A percentile compares a stretch with the other conserved stretches of the same genome.
Evolutionary conservation across 768 basidiomycete species (phyloP).

Genomic region (Podaxis sp.): DNA sequence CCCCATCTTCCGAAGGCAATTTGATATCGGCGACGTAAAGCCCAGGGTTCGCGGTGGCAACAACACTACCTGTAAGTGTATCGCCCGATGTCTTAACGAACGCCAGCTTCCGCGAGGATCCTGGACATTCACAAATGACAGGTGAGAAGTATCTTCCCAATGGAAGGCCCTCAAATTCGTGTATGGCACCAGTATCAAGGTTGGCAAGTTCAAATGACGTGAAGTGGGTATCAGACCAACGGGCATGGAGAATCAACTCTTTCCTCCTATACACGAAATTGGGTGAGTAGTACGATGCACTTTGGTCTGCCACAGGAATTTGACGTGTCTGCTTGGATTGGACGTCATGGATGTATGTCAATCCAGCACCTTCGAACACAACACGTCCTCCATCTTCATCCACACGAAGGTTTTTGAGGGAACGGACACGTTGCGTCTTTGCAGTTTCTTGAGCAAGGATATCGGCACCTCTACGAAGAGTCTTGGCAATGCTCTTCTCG

Average conservation of each 20-base stretch:
- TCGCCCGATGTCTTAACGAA: conserved; percentile 66
- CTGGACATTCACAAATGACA: conserved; percentile 46
- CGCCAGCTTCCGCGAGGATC: conserved; percentile 48
- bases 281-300: conserved; percentile 64
- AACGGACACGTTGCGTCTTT: conserved; percentile 54
- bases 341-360: conserved; percentile 49
- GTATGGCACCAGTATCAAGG: conserved; percentile 38
- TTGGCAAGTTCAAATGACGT: conserved; percentile 68
- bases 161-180: conserved; percentile 57
- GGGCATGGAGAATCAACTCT: conserved; percentile 58
- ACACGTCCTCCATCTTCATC: conserved; percentile 53
- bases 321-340: conserved; percentile 30
- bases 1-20: conserved; percentile 37
- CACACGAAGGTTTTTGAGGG: conserved; percentile 61
- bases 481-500: conserved; percentile 64
- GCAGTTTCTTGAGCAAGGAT: conserved; percentile 53
- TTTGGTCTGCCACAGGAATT: conserved; percentile 49
- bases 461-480: conserved; percentile 47
- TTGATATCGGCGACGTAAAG: conserved; percentile 64
- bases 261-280: conserved; percentile 54
- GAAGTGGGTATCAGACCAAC: conserved; percentile 67
- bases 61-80: conserved; percentile 57
- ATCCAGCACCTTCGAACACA: conserved; percentile 70
- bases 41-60: conserved; percentile 64
- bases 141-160: conserved; percentile 67